Conservation (phyloP, 2,329 filamentous ascomycete genomes). For the Penicillium sp. region DNA sequence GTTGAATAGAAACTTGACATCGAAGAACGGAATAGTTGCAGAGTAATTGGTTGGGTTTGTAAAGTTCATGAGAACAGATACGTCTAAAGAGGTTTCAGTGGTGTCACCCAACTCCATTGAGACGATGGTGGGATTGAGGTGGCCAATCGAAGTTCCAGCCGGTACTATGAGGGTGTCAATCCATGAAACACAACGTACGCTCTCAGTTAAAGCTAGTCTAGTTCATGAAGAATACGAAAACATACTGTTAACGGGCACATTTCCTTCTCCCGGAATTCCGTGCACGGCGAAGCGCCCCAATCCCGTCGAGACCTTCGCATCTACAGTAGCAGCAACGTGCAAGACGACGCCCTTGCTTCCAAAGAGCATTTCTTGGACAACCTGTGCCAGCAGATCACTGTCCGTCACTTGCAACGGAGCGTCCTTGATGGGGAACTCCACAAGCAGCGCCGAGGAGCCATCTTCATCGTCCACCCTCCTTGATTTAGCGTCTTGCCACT, state of each 20-base stretch:
- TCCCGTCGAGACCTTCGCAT: constrained; percentile 78
- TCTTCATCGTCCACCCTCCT: constrained; percentile 64
- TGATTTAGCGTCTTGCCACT: constrained; percentile 86
- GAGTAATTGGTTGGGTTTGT: constrained; percentile 90
- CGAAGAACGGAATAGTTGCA: constrained; percentile 76
- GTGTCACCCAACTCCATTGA: constrained; percentile 74
- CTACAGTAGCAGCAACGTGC: constrained; percentile 75
- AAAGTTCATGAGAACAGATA: constrained; percentile 75
- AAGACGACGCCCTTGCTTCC: constrained; percentile 69
- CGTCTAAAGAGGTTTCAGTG: constrained; percentile 66
- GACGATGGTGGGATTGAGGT: constrained; percentile 65
- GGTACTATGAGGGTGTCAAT: constrained; percentile 54
- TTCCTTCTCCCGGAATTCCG: constrained; percentile 78
- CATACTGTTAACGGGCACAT: constrained; percentile 92
- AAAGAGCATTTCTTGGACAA: constrained; percentile 80
- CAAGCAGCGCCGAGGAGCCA: constrained; percentile 65
- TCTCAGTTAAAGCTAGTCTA: constrained; percentile 24
- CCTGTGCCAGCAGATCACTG: constrained; percentile 72
- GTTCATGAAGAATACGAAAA: constrained; percentile 39
- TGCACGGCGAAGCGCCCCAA: constrained; percentile 80
- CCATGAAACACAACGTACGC: constrained; percentile 17
- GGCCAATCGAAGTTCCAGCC: constrained; percentile 54
- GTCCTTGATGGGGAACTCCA: constrained; percentile 74
- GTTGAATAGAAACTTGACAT: constrained; percentile 74
- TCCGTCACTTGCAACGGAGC: constrained; percentile 83